phyloP scores from a whole-genome alignment of 176 grass and related monocot genomes.

The Luzula sylvatica region DNA sequence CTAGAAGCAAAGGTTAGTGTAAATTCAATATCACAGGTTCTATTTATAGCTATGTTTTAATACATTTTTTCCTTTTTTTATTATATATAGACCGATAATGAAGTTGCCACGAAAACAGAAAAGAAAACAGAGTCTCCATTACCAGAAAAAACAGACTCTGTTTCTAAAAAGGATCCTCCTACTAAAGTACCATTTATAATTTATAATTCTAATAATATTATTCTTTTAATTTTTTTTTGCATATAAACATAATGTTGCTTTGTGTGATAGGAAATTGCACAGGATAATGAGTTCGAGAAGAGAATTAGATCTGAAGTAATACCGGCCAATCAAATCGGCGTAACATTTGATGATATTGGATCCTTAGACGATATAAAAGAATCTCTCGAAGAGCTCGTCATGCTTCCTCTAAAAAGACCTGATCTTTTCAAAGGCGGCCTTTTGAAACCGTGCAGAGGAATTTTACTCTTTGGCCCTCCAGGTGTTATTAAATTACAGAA shows the following conservation, averaged over 20 bases:
- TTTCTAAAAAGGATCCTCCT: slow-evolving; percentile 40
- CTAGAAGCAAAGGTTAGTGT: slow-evolving; percentile 27
- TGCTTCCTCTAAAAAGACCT: slow-evolving; percentile 64
- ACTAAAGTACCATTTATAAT: background rate
- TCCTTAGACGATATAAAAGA: slow-evolving; percentile 76
- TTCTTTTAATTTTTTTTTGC: background rate
- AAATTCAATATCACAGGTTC: background rate
- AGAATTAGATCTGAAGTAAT: slow-evolving; percentile 77
- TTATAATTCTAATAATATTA: no score
- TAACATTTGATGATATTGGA: slow-evolving; percentile 74
- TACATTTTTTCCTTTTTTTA: background rate
- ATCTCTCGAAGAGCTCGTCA: slow-evolving; percentile 78
- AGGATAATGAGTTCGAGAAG: slow-evolving; percentile 87
- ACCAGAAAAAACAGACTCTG: slow-evolving; percentile 36
- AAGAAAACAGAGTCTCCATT: slow-evolving; percentile 44
- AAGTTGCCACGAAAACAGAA: slow-evolving; percentile 41
- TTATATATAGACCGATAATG: slow-evolving; percentile 23
- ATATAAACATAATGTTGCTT: background rate
- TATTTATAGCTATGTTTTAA: background rate
- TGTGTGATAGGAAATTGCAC: slow-evolving; percentile 31
- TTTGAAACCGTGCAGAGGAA: slow-evolving; percentile 71
- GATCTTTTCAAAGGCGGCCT: slow-evolving; percentile 84
- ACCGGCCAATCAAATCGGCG: slow-evolving; percentile 66
- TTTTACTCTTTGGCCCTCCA: slow-evolving; percentile 70
- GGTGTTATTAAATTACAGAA: background rate